Evolutionary conservation across 2,329 filamentous ascomycete species (phyloP).

Genomic region (Penicillium capsulatum): DNA sequence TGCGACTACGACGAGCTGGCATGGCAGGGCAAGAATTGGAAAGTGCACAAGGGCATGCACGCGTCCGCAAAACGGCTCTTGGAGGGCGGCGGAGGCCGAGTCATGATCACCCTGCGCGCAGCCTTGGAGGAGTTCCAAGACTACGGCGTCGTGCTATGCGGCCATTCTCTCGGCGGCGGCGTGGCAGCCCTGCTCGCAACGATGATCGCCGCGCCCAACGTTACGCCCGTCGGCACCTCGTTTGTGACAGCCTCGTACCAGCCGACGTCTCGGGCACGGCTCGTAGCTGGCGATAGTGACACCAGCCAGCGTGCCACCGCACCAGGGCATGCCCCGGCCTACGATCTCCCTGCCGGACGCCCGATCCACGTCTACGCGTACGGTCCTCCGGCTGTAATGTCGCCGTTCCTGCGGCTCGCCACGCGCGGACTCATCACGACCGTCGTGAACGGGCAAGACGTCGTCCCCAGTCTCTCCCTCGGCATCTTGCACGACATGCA

Average conservation of each 20-base stretch:
- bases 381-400: conserved; percentile 69
- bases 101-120: conserved; percentile 62
- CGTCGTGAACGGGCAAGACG: conserved; percentile 66
- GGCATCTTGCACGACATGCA: conserved; percentile 73
- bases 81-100: conserved; percentile 62
- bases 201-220: conserved; percentile 62
- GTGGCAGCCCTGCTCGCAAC: conserved; percentile 67
- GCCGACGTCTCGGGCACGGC: conserved; percentile 36
- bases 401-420: conserved; percentile 62
- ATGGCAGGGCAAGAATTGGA: conserved; percentile 61
- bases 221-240: conserved; percentile 49
- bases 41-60: conserved; percentile 71
- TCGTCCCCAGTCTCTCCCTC: conserved; percentile 69
- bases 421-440: conserved; percentile 72
- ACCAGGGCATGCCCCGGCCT: conserved; percentile 18
- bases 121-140: conserved; percentile 63
- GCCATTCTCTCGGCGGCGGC: conserved; percentile 65
- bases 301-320: conserved; percentile 16
- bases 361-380: conserved; percentile 78
- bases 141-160: conserved; percentile 66
- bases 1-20: conserved; percentile 63
- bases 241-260: conserved; percentile 57
- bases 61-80: conserved; percentile 65
- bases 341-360: conserved; percentile 61
- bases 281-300: conserved; percentile 30